Evolutionary conservation across 306 rosid species (phyloP).

Genomic region (Gastrolobium villosum): DNA sequence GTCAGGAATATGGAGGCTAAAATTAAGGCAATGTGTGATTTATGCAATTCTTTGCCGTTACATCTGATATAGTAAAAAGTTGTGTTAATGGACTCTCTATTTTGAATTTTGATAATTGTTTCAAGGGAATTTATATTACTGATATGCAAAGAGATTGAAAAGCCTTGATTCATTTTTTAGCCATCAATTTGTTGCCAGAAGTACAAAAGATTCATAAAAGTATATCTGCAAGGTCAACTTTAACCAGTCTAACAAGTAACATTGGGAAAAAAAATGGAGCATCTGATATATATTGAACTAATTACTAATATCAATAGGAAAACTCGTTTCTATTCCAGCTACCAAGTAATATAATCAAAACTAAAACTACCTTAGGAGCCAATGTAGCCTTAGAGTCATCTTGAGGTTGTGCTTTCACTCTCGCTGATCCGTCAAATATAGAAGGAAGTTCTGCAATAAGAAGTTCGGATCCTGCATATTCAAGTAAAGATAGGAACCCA

Average conservation of each 20-base stretch:
- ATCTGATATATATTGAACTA: constrained; percentile 21
- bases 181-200: constrained; percentile 4
- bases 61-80: constrained; percentile 6
- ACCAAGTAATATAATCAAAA: constrained; percentile 43
- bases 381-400: constrained; percentile 78
- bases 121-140: constrained; percentile 3
- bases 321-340: constrained; percentile 18
- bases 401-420: constrained; percentile 72
- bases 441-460: constrained; percentile 81
- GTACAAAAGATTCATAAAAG: constrained; percentile 25
- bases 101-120: neutral
- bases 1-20: constrained; percentile 25
- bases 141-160: neutral
- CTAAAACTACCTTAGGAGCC: constrained; percentile 84
- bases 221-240: constrained; percentile 28
- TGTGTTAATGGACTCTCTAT: constrained; percentile 15
- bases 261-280: neutral
- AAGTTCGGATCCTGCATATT: constrained; percentile 73
- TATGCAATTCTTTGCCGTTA: neutral
- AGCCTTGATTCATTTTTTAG: constrained; percentile 16
- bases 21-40: constrained; percentile 8
- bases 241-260: constrained; percentile 3
- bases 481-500: constrained; percentile 39
- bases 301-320: constrained; percentile 21
- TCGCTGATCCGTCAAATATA: constrained; percentile 89